phyloP scores from a whole-genome alignment of 1,139 yeast species.

The Yamadazyma dushanensis region DNA sequence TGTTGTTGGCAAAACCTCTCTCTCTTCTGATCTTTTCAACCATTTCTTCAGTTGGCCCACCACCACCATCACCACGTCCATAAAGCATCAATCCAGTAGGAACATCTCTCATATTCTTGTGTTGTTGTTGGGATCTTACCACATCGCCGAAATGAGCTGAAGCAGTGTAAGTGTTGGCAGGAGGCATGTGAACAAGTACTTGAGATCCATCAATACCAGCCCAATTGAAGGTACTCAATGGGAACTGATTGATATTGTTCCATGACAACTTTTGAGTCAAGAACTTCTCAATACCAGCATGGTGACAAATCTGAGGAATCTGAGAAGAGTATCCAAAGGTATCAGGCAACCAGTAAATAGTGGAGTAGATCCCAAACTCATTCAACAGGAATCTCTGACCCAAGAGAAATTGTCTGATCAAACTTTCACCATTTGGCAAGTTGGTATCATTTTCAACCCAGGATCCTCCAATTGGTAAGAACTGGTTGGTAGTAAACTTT shows the following conservation, averaged over 20 bases:
- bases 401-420: slow-evolving; percentile 81
- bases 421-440: slow-evolving; percentile 88
- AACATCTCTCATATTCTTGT: slow-evolving; percentile 77
- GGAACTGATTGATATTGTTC: slow-evolving; percentile 92
- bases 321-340: slow-evolving; percentile 96
- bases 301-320: slow-evolving; percentile 87
- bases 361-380: slow-evolving; percentile 74
- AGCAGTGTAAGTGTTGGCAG: slow-evolving; percentile 93
- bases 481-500: slow-evolving; percentile 71
- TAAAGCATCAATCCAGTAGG: slow-evolving; percentile 79
- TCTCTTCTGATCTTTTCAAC: slow-evolving; percentile 87
- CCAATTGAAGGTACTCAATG: slow-evolving; percentile 92
- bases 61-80: slow-evolving; percentile 98
- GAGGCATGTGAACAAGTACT: slow-evolving; percentile 95
- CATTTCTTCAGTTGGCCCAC: slow-evolving; percentile 95
- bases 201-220: slow-evolving; percentile 92
- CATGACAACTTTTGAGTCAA: slow-evolving; percentile 93
- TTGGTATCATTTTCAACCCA: slow-evolving; percentile 99
- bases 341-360: slow-evolving; percentile 92
- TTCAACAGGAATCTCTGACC: slow-evolving; percentile 85
- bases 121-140: slow-evolving; percentile 72
- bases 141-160: slow-evolving; percentile 92
- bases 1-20: slow-evolving; percentile 80
- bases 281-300: slow-evolving; percentile 80
- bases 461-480: slow-evolving; percentile 90